Evolutionary conservation across 2,329 filamentous ascomycete genomes (phyloP).

Genomic region (Nemania abortiva): DNA sequence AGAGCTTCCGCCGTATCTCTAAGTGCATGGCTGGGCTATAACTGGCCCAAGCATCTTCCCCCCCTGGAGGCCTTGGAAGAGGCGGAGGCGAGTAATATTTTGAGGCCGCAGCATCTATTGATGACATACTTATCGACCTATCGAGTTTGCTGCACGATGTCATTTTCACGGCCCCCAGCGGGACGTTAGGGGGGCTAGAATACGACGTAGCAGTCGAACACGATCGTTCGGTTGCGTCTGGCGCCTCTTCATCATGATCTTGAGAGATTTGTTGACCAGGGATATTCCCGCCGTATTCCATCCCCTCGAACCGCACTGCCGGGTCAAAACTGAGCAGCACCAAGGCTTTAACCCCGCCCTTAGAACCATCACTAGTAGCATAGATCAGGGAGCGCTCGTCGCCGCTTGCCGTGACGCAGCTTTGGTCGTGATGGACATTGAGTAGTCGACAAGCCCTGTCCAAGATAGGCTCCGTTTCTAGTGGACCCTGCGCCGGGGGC

Average conservation of each 20-base stretch:
- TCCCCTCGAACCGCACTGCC: conserved; percentile 42
- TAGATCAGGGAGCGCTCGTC: conserved; percentile 50
- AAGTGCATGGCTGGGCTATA: conserved; percentile 34
- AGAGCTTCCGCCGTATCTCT: conserved; percentile 28
- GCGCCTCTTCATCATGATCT: background rate
- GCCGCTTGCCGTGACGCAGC: conserved; percentile 41
- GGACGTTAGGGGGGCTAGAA: conserved; percentile 26
- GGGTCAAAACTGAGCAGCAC: conserved; percentile 51
- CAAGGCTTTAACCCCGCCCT: conserved; percentile 42
- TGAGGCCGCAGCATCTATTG: background rate
- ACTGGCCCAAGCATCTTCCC: conserved; percentile 20
- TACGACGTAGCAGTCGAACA: conserved; percentile 5
- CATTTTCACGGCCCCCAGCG: background rate
- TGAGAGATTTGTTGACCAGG: conserved; percentile 37
- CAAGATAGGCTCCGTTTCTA: conserved; percentile 28
- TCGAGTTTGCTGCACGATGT: too few species aligned
- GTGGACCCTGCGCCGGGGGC: conserved; percentile 42
- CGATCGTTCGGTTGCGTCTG: background rate
- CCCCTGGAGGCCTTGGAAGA: background rate
- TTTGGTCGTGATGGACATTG: conserved; percentile 41
- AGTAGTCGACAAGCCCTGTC: conserved; percentile 43
- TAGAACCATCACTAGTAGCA: conserved; percentile 39
- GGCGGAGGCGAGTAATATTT: background rate
- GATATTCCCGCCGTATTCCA: conserved; percentile 40
- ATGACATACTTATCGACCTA: background rate